Conservation (phyloP, 768 basidiomycete genomes). For the Pseudohyphozyma bogoriensis region DNA sequence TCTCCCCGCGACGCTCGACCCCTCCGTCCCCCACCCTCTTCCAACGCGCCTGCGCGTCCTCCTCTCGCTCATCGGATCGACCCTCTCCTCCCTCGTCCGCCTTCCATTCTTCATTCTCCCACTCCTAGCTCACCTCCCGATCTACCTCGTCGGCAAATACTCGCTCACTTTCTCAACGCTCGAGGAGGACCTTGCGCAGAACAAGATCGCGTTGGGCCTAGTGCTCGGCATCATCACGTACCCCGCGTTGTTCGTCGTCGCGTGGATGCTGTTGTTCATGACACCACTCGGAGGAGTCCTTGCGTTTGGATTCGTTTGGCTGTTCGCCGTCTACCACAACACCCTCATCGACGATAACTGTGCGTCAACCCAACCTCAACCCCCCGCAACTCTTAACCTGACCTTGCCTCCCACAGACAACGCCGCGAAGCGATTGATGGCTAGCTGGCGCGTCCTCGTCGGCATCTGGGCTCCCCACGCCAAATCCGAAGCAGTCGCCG, state of each 20-base stretch:
- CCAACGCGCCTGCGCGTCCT: constrained; percentile 77
- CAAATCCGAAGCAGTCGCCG: constrained; percentile 17
- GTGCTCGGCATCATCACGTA: constrained; percentile 68
- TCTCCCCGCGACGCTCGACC: constrained; percentile 72
- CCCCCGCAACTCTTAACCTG: background rate
- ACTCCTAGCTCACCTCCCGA: constrained; percentile 50
- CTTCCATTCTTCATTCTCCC: constrained; percentile 87
- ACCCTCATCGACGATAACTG: constrained; percentile 79
- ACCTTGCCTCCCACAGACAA: constrained; percentile 5
- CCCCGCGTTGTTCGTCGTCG: constrained; percentile 66
- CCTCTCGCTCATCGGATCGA: constrained; percentile 64
- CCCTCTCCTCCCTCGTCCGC: constrained; percentile 56
- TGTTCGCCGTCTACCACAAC: constrained; percentile 76
- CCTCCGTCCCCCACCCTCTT: constrained; percentile 49
- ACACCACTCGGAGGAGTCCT: constrained; percentile 62
- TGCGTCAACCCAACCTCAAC: constrained; percentile 39
- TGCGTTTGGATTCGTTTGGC: constrained; percentile 58
- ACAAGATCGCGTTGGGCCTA: constrained; percentile 77
- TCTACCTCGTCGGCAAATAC: constrained; percentile 72
- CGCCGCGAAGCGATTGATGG: constrained; percentile 74
- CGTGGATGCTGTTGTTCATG: constrained; percentile 76
- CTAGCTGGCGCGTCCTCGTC: constrained; percentile 93
- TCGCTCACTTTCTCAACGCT: constrained; percentile 68
- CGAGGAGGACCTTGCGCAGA: constrained; percentile 92
- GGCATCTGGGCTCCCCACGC: constrained; percentile 66